Conservation (phyloP, 257 asterid species). For the Przewalskia tangutica region DNA sequence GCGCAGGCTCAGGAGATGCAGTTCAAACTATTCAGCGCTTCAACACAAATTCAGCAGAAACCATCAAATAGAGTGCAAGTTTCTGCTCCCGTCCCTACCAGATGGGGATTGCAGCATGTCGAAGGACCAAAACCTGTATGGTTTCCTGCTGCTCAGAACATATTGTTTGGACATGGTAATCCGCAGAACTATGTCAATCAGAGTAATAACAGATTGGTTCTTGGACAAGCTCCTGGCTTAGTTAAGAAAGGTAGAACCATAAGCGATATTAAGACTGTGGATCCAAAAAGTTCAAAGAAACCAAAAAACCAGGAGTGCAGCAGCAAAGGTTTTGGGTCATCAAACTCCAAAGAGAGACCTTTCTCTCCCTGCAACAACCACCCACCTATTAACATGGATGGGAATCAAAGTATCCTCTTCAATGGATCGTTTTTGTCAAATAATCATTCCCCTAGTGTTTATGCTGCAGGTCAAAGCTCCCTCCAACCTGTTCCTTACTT, state of each 20-base stretch:
- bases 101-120: constrained; percentile 13
- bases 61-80: constrained; percentile 14
- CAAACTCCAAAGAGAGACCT: background rate
- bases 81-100: constrained; percentile 24
- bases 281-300: background rate
- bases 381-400: constrained; percentile 24
- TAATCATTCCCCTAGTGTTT: background rate
- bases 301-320: background rate
- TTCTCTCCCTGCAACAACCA: constrained; percentile 5
- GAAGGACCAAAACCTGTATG: constrained; percentile 10
- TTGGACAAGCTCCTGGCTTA: background rate
- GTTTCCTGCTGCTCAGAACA: background rate
- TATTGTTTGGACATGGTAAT: constrained; percentile 10
- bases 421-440: background rate
- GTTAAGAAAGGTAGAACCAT: constrained; percentile 18
- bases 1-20: constrained; percentile 13
- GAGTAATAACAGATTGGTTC: background rate
- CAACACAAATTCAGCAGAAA: constrained; percentile 24
- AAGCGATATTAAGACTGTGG: constrained; percentile 19
- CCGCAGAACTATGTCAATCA: constrained; percentile 18
- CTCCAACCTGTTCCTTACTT: background rate
- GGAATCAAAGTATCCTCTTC: background rate
- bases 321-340: too few relatives aligned
- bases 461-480: background rate
- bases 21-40: constrained; percentile 18